phyloP scores from a whole-genome alignment of 2,329 filamentous ascomycete species.

The Curvularia hawaiiensis region DNA sequence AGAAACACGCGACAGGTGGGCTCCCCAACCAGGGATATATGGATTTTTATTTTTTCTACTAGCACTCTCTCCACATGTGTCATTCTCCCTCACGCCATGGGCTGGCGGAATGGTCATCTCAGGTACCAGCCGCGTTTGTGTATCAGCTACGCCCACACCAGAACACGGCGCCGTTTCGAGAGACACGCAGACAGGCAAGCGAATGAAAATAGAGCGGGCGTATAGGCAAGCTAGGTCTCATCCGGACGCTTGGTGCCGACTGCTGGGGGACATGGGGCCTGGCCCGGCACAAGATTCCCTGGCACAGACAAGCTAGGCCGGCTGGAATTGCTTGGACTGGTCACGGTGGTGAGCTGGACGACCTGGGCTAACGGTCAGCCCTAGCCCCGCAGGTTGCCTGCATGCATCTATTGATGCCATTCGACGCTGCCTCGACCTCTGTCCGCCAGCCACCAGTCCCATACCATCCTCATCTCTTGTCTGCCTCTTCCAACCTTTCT shows the following conservation, averaged over 20 bases:
- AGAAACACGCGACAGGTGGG: neutral
- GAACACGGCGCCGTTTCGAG: conserved; percentile 9
- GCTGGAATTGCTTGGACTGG: neutral
- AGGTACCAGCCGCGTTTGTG: conserved; percentile 1
- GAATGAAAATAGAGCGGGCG: conserved; percentile 5
- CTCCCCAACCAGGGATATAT: neutral
- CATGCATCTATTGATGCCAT: neutral
- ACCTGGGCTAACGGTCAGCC: neutral
- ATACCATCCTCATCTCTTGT: neutral
- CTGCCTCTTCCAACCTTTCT: neutral
- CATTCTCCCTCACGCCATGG: neutral
- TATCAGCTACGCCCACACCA: conserved; percentile 16
- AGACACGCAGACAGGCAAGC: neutral
- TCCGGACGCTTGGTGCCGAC: neutral
- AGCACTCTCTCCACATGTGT: neutral
- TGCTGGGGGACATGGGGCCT: neutral
- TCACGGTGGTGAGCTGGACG: neutral
- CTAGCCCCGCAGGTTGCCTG: neutral
- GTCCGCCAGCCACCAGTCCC: neutral
- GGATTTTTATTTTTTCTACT: neutral
- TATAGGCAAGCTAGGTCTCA: neutral
- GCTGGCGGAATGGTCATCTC: neutral
- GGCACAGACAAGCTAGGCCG: neutral
- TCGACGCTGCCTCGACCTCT: neutral
- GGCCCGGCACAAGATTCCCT: neutral